A percentile compares a stretch with the other conserved stretches of the same genome.
phyloP scores from a whole-genome alignment of 2,329 filamentous ascomycete species.

The Akanthomyces dipterigenus region DNA sequence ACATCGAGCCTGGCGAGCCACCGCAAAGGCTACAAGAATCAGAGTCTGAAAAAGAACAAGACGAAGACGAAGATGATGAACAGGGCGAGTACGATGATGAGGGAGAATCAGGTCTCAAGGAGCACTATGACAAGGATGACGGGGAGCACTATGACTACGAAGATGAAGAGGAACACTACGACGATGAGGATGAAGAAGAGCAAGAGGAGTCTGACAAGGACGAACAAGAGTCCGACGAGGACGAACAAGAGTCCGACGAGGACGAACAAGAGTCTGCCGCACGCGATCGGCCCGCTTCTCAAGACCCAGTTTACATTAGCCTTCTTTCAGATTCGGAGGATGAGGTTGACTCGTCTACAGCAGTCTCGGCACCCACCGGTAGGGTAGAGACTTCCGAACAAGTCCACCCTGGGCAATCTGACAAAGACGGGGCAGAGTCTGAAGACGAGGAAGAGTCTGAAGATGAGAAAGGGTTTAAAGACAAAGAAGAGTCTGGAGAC shows the following conservation, averaged over 20 bases:
- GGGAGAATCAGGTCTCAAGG: not conserved
- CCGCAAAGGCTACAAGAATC: not conserved
- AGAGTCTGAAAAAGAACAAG: slow-evolving; percentile 15
- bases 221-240: slow-evolving; percentile 15
- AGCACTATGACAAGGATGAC: slow-evolving; percentile 19
- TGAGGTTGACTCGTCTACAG: slow-evolving; percentile 20
- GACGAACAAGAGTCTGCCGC: slow-evolving; percentile 5
- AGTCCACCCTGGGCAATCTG: not conserved
- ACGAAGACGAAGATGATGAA: slow-evolving; percentile 9
- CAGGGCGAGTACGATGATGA: slow-evolving; percentile 13
- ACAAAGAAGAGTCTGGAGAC: not conserved
- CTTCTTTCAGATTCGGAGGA: slow-evolving; percentile 29
- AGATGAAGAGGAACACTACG: slow-evolving; percentile 14
- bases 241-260: slow-evolving; percentile 14
- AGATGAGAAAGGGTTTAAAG: not conserved
- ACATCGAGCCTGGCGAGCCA: slow-evolving; percentile 1
- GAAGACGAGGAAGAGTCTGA: not conserved
- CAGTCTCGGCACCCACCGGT: not conserved
- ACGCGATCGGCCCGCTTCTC: slow-evolving; percentile 12
- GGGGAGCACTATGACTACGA: slow-evolving; percentile 15
- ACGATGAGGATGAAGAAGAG: slow-evolving; percentile 12
- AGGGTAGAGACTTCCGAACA: not conserved
- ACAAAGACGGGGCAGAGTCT: not conserved
- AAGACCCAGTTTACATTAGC: slow-evolving; percentile 29
- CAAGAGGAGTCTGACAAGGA: slow-evolving; percentile 15